Evolutionary conservation across 139 green algal species (phyloP).

Genomic region (Chlamydomonas schloesseri): DNA sequence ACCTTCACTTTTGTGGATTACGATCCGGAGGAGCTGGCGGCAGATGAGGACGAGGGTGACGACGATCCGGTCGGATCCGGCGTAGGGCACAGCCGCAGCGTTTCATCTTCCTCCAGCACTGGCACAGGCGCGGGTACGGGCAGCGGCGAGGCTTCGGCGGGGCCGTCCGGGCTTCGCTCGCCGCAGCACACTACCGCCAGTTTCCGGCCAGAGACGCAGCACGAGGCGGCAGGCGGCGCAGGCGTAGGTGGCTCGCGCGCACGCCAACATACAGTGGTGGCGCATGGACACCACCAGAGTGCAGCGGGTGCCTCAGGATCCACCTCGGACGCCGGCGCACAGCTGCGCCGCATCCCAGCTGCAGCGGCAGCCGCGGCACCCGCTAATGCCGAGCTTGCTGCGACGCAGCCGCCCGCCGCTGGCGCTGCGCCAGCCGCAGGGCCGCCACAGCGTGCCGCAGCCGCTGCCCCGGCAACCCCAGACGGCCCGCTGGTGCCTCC

Average conservation of each 20-base stretch:
- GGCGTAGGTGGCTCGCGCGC: too few species aligned
- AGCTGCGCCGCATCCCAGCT: not conserved
- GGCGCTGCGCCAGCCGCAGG: too few species aligned
- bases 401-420: too few species aligned
- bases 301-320: not conserved
- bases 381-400: too few species aligned
- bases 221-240: too few species aligned
- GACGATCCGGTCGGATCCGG: not conserved
- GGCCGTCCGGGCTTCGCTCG: not conserved
- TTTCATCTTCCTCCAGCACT: not conserved
- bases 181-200: conserved; percentile 29
- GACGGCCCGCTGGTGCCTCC: conserved; percentile 23
- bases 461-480: not conserved
- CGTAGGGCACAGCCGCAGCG: not conserved
- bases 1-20: not conserved
- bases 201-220: not conserved
- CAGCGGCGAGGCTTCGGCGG: not conserved
- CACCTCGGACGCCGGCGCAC: not conserved
- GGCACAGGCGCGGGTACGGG: not conserved
- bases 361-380: too few species aligned
- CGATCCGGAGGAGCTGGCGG: not conserved
- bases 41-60: not conserved
- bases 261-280: too few species aligned
- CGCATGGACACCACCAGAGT: not conserved
- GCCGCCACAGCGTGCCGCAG: too few species aligned